Conservation (phyloP, 257 asterid species). For the Haberlea rhodopensis region DNA sequence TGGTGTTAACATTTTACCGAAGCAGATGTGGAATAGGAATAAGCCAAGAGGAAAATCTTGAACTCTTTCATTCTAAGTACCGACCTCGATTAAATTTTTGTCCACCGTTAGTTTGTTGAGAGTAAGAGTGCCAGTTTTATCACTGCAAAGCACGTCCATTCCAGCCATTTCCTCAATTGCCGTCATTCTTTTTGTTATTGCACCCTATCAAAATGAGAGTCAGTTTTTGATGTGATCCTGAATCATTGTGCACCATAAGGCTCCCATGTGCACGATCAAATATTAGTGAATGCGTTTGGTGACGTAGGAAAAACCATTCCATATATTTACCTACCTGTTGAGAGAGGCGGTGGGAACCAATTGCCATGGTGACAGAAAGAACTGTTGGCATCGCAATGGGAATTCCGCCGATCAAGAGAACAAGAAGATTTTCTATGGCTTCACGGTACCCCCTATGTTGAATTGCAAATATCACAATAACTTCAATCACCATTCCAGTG, state of each 20-base stretch:
- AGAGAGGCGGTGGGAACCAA: slow-evolving; percentile 74
- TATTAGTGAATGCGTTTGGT: not conserved
- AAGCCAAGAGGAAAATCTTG: not conserved
- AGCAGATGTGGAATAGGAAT: not conserved
- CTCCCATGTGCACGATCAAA: not conserved
- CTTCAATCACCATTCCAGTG: slow-evolving; percentile 54
- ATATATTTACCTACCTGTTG: slow-evolving; percentile 34
- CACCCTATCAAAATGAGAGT: slow-evolving; percentile 37
- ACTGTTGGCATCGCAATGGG: slow-evolving; percentile 93
- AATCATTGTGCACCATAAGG: not conserved
- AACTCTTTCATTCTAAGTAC: not conserved
- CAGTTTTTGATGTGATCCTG: not conserved
- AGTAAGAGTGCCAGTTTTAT: slow-evolving; percentile 80
- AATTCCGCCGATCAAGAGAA: slow-evolving; percentile 69
- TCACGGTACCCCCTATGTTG: slow-evolving; percentile 53
- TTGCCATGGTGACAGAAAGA: slow-evolving; percentile 79
- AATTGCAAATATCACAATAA: slow-evolving; percentile 57
- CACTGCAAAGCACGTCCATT: slow-evolving; percentile 85
- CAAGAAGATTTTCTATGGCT: slow-evolving; percentile 65
- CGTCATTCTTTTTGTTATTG: slow-evolving; percentile 87
- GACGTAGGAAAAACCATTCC: not conserved
- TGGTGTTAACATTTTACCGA: not conserved
- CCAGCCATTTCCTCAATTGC: slow-evolving; percentile 92
- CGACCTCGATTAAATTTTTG: slow-evolving; percentile 52
- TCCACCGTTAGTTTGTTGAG: slow-evolving; percentile 72